Conservation (phyloP, 192 early-diverging fungal genomes). For the Umbelopsis vinacea region DNA sequence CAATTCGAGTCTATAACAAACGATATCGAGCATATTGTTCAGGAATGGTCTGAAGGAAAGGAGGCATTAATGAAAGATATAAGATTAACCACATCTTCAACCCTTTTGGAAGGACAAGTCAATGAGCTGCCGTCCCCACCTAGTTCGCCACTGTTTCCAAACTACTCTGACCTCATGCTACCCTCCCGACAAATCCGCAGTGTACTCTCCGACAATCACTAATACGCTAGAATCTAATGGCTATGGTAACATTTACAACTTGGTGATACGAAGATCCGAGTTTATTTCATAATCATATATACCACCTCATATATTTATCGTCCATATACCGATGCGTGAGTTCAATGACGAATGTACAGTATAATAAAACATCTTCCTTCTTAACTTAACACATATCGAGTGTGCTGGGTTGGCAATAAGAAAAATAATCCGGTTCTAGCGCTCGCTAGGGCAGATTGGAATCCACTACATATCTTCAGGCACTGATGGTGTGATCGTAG, state of each 20-base stretch:
- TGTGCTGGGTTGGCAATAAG: background rate
- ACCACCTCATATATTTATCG: background rate
- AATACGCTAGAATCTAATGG: background rate
- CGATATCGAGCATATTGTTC: background rate
- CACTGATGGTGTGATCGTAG: conserved; percentile 94
- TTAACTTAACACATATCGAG: background rate
- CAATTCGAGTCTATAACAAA: conserved; percentile 6
- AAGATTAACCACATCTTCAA: background rate
- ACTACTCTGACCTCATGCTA: background rate
- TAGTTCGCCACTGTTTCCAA: conserved; percentile 1
- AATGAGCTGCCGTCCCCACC: conserved; percentile 12
- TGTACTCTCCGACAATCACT: background rate
- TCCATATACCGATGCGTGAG: background rate
- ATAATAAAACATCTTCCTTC: background rate
- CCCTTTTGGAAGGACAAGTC: background rate
- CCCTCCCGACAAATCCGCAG: background rate
- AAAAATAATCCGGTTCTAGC: background rate
- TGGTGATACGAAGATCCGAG: no score
- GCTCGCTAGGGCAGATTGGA: background rate
- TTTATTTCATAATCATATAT: no score
- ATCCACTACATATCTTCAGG: conserved; percentile 45
- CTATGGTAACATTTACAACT: background rate
- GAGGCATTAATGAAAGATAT: conserved; percentile 1
- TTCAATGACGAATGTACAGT: background rate
- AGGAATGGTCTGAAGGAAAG: conserved; percentile 13